Evolutionary conservation across 495 filamentous ascomycete genomes (phyloP).

Genomic region (Penicillium maclennaniae): DNA sequence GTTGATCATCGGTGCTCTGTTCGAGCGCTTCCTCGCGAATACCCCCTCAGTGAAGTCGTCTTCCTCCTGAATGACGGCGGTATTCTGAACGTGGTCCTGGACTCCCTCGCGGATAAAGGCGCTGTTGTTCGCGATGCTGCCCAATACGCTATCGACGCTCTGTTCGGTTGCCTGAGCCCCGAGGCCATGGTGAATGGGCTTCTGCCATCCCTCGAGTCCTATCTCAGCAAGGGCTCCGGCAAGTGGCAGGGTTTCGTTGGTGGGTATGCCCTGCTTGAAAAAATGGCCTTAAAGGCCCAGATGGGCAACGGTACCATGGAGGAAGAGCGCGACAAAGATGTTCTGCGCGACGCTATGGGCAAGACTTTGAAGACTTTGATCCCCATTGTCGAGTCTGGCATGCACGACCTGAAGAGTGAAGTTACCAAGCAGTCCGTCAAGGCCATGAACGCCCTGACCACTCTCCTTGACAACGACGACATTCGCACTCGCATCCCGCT

Average conservation of each 20-base stretch:
- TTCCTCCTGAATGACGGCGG: conserved; percentile 78
- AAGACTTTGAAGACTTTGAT: conserved; percentile 86
- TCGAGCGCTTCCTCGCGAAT: conserved; percentile 78
- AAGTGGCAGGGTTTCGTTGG: conserved; percentile 97
- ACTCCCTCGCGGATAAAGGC: conserved; percentile 87
- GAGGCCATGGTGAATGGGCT: conserved; percentile 80
- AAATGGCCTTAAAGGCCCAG: conserved; percentile 90
- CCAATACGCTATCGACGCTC: conserved; percentile 88
- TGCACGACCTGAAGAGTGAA: conserved; percentile 94
- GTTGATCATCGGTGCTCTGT: conserved; percentile 88
- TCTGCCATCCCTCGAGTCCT: conserved; percentile 65
- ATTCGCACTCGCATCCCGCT: conserved; percentile 89
- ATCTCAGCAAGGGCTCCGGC: conserved; percentile 72
- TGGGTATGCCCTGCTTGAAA: conserved; percentile 74
- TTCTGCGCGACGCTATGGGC: conserved; percentile 88
- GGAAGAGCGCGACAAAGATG: conserved; percentile 77
- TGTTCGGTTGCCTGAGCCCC: conserved; percentile 72
- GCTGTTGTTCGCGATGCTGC: conserved; percentile 83
- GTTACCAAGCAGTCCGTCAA: conserved; percentile 84
- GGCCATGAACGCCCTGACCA: conserved; percentile 86
- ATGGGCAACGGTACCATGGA: conserved; percentile 74
- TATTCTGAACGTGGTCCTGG: conserved; percentile 68
- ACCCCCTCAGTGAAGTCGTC: conserved; percentile 73
- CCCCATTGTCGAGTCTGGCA: conserved; percentile 84
- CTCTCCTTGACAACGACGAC: conserved; percentile 94